phyloP scores from a whole-genome alignment of 2,329 filamentous ascomycete genomes.

The Fusarium sp. region DNA sequence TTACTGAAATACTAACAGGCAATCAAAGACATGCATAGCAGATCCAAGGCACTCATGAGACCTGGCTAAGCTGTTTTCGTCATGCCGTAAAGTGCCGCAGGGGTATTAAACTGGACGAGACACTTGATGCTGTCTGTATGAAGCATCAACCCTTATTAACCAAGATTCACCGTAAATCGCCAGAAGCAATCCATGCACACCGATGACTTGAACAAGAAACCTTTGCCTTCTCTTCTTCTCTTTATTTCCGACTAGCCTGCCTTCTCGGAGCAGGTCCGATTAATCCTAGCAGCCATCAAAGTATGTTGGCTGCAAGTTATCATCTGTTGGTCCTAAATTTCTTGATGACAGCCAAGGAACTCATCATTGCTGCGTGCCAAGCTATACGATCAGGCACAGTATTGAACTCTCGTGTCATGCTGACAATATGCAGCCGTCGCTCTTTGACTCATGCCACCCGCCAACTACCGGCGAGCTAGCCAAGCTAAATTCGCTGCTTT shows the following conservation, averaged over 20 bases:
- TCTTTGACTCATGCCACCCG: neutral
- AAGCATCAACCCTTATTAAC: neutral
- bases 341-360: neutral
- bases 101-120: neutral
- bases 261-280: constrained; percentile 23
- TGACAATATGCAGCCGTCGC: neutral
- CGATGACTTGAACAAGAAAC: neutral
- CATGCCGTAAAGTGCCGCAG: neutral
- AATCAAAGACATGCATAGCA: constrained; percentile 29
- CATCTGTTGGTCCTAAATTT: constrained; percentile 11
- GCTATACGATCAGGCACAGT: constrained; percentile 6
- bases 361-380: neutral
- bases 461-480: constrained; percentile 1
- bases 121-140: neutral
- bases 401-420: constrained; percentile 4
- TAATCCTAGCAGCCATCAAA: constrained; percentile 12
- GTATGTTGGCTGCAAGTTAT: constrained; percentile 18
- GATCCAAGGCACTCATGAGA: constrained; percentile 13
- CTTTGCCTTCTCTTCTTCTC: neutral
- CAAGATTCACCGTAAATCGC: neutral
- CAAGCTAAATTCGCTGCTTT: neutral
- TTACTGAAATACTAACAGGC: neutral
- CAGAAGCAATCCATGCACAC: neutral
- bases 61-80: neutral
- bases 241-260: constrained; percentile 21